Conservation (phyloP, 1,284 basidiomycete species). For the Meira nashicola region DNA sequence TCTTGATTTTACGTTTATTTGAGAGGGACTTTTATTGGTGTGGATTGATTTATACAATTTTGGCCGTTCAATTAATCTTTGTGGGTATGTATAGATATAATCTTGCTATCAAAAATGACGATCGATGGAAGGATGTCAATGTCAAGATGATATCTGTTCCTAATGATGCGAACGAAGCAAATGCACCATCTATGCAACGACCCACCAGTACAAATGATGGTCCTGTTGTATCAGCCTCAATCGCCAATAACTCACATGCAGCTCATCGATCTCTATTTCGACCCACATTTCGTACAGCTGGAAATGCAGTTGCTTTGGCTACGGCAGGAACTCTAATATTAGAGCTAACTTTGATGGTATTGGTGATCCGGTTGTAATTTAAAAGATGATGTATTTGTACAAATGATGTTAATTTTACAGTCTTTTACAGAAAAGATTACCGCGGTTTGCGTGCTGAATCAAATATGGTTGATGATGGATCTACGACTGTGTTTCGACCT, state of each 20-base stretch:
- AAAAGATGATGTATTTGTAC: too few relatives aligned
- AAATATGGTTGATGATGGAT: constrained; percentile 15
- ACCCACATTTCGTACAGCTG: background rate
- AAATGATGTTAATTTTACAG: too few relatives aligned
- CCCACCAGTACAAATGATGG: background rate
- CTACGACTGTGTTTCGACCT: constrained; percentile 31
- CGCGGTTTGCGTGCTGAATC: too few relatives aligned
- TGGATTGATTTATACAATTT: constrained; percentile 12
- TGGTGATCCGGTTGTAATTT: constrained; percentile 4
- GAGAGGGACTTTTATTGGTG: constrained; percentile 31
- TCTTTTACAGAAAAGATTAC: too few relatives aligned
- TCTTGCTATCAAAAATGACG: background rate
- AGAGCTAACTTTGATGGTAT: constrained; percentile 2
- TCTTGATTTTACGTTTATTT: constrained; percentile 71
- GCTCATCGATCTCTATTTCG: background rate
- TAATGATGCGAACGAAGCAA: background rate
- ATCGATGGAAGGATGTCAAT: background rate
- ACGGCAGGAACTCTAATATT: background rate
- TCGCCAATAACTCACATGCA: background rate
- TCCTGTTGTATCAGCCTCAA: background rate
- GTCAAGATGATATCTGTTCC: background rate
- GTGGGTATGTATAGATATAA: constrained; percentile 7
- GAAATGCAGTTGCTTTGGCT: background rate
- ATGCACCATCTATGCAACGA: background rate
- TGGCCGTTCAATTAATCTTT: constrained; percentile 7